phyloP scores from a whole-genome alignment of 306 rosid species.

The Cicer chorassanicum region DNA sequence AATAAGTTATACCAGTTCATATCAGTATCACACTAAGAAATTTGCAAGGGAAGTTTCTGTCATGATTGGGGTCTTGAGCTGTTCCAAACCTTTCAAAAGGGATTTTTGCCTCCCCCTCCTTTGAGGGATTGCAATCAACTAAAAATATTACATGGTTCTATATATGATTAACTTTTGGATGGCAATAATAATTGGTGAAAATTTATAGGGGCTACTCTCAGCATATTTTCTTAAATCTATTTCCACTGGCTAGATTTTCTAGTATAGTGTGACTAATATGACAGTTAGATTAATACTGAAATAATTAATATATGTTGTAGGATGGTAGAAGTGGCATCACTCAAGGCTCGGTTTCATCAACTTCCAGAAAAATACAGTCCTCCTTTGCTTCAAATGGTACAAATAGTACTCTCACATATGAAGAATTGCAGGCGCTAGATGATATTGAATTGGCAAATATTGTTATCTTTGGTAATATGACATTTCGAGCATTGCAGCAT shows the following conservation, averaged over 20 bases:
- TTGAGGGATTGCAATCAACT: background rate
- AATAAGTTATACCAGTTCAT: background rate
- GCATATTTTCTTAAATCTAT: constrained; percentile 6
- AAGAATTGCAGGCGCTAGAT: constrained; percentile 74
- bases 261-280: constrained; percentile 10
- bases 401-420: constrained; percentile 59
- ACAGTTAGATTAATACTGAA: constrained; percentile 37
- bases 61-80: constrained; percentile 15
- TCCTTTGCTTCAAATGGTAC: constrained; percentile 48
- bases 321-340: constrained; percentile 69
- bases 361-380: constrained; percentile 48
- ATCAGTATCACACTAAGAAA: constrained; percentile 20
- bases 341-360: constrained; percentile 57
- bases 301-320: constrained; percentile 52
- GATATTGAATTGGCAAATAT: constrained; percentile 90
- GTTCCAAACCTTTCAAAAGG: constrained; percentile 26
- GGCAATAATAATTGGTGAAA: constrained; percentile 26
- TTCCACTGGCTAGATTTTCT: constrained; percentile 1
- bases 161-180: constrained; percentile 28
- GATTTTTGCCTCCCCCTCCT: constrained; percentile 24
- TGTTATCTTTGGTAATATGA: constrained; percentile 80
- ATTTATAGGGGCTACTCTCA: background rate
- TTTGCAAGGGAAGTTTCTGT: background rate
- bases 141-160: constrained; percentile 14
- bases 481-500: constrained; percentile 89